Evolutionary conservation across 805 yeast species (phyloP), one percentile per base, ranked within the genome.

Genomic region (Nakazawaea wickerhamii): DNA sequence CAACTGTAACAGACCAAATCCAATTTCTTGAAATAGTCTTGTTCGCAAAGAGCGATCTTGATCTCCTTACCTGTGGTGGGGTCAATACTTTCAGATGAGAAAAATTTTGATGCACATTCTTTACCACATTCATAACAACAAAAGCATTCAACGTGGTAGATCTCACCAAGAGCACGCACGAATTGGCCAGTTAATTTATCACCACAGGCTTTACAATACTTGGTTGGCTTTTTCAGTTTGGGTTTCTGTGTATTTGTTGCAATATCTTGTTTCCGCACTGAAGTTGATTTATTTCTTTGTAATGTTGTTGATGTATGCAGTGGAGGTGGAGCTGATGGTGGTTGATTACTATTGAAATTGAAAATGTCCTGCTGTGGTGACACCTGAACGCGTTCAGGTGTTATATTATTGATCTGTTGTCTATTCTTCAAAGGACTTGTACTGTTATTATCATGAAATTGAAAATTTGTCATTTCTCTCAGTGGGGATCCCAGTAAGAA

Each of bases 141-240:
- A 61, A 91, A 90, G 63, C 98, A 91, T 26, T 84, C 83, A 25
- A 90, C 82, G 59, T 91, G 98, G 57, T 76, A 91, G 2, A 86
- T 79, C 38, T 72, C 71, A 25, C 79, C 83, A 53, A 91, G 68
- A 0, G 98, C 97, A 38, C 95, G 73, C 3, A 91, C 93, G 48
- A 88, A 80, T 47, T 86, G 88, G n/a, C 91, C 83, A 1, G 72
- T 60, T 14, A 82, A 79, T 10, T 71, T 68, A 28, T 67, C 59
- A 4, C 60, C 61, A 59, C 90, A 82, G 30, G 67, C 65, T 18
- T 70, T 65, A 57, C 89, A 81, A 13, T 63, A 49, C 49, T 67
- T 70, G 14, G 57, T 50, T 6, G 51, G 14, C 27, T 60, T 60
- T 31, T 51, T 59, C 6, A 27, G 13, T 19, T 35, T 17, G 11